Conservation (phyloP, 306 rosid species). For the Trifolium pratense region DNA sequence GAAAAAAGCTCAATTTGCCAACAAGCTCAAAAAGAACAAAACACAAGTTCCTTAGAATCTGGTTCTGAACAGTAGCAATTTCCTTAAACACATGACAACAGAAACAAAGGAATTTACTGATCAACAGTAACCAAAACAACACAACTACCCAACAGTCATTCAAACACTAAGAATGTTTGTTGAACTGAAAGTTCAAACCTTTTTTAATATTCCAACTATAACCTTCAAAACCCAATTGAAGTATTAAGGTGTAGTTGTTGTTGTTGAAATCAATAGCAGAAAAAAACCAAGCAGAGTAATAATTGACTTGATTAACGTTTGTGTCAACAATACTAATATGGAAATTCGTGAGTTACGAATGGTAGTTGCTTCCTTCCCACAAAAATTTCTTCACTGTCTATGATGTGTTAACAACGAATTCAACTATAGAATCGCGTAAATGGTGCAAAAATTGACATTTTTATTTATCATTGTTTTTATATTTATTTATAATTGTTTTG, state of each 20-base stretch:
- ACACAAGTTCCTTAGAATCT: slow-evolving; percentile 26
- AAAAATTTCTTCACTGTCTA: neutral
- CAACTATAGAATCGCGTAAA: neutral
- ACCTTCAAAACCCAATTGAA: slow-evolving; percentile 29
- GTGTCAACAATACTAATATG: neutral
- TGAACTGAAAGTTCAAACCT: slow-evolving; percentile 45
- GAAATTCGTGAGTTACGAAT: neutral
- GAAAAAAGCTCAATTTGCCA: neutral
- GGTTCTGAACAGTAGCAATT: slow-evolving; percentile 30
- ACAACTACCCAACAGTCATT: slow-evolving; percentile 39
- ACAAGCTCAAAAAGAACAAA: slow-evolving; percentile 1
- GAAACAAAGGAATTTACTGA: neutral
- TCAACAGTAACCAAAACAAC: neutral
- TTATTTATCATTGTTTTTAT: neutral
- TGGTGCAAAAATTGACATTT: neutral
- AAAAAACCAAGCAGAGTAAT: neutral
- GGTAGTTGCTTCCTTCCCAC: slow-evolving; percentile 2
- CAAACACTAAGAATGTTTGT: slow-evolving; percentile 52
- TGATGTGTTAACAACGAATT: neutral
- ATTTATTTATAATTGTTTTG: neutral
- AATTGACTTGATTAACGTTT: neutral
- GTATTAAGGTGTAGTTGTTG: slow-evolving; percentile 3
- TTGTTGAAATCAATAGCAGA: slow-evolving; percentile 25
- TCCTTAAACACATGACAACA: neutral
- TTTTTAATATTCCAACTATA: slow-evolving; percentile 22